phyloP scores from a whole-genome alignment of 768 basidiomycete genomes.

The Flagelloscypha sp. region DNA sequence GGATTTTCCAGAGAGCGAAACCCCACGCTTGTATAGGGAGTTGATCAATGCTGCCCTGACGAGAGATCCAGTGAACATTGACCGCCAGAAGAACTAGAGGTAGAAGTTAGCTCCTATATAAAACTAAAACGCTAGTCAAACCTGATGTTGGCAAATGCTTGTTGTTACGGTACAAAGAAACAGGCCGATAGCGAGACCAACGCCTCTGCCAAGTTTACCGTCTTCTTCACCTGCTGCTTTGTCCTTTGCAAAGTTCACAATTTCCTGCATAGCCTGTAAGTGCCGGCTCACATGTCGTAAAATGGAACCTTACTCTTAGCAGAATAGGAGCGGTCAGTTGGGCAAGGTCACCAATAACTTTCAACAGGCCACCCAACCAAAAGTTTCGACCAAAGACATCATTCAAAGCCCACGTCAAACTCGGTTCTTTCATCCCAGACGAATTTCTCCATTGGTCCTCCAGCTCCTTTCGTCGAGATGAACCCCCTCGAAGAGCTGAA shows the following conservation, averaged over 20 bases:
- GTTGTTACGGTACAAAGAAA: slow-evolving; percentile 40
- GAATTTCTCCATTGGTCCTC: slow-evolving; percentile 38
- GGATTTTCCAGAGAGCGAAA: slow-evolving; percentile 58
- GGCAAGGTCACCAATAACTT: slow-evolving; percentile 51
- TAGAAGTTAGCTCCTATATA: slow-evolving; percentile 2
- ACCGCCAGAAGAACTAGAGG: slow-evolving; percentile 59
- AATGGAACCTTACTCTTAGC: slow-evolving; percentile 35
- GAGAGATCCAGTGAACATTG: slow-evolving; percentile 59
- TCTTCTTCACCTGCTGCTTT: too few relatives aligned
- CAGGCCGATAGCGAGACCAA: slow-evolving; percentile 51
- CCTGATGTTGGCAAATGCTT: slow-evolving; percentile 58
- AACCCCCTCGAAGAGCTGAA: slow-evolving; percentile 16
- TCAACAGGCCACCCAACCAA: slow-evolving; percentile 54
- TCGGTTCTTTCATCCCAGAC: slow-evolving; percentile 38
- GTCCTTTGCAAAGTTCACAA: slow-evolving; percentile 54
- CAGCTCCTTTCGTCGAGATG: slow-evolving; percentile 18
- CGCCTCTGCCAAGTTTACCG: slow-evolving; percentile 44
- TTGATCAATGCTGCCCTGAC: slow-evolving; percentile 59
- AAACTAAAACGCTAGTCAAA: too few relatives aligned
- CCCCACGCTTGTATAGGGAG: slow-evolving; percentile 62
- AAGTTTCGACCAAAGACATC: slow-evolving; percentile 50
- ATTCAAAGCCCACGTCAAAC: slow-evolving; percentile 53
- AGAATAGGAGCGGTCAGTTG: slow-evolving; percentile 58
- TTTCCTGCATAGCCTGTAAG: slow-evolving; percentile 28
- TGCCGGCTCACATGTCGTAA: not conserved